These are phyloP conservation scores for Pythium myriotylum DNA, from an alignment of 352 stramenopile genomes.

Conservation along the genomic window DNA sequence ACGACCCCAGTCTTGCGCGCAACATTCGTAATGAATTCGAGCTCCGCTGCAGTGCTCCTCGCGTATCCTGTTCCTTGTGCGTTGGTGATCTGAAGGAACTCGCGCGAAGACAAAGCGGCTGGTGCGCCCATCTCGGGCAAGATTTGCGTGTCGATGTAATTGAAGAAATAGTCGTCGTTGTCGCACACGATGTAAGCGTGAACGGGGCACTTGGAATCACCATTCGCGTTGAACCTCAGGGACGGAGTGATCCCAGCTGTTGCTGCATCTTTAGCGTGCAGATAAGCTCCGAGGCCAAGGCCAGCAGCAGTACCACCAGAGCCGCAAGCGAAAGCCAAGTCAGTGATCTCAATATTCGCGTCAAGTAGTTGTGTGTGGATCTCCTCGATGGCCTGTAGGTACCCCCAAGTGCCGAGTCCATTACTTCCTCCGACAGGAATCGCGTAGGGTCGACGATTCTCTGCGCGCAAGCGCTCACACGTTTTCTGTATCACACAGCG, in stretches of 20 bases:
- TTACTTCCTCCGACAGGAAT: slow-evolving; percentile 92
- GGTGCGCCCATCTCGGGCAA: slow-evolving; percentile 69
- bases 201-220: slow-evolving; percentile 40
- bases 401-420: slow-evolving; percentile 92
- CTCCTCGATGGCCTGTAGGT: slow-evolving; percentile 92
- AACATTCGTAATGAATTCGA: slow-evolving; percentile 76
- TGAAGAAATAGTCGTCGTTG: slow-evolving; percentile 83
- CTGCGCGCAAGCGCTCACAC: slow-evolving; percentile 54
- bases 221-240: slow-evolving; percentile 38
- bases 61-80: slow-evolving; percentile 82
- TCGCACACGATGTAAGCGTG: slow-evolving; percentile 89
- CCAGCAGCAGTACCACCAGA: slow-evolving; percentile 81
- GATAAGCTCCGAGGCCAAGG: slow-evolving; percentile 70
- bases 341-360: slow-evolving; percentile 57
- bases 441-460: slow-evolving; percentile 72
- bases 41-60: slow-evolving; percentile 71
- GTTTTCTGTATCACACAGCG: slow-evolving; percentile 34
- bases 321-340: slow-evolving; percentile 86
- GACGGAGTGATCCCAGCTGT: slow-evolving; percentile 14
- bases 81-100: slow-evolving; percentile 83
- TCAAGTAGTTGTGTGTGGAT: slow-evolving; percentile 74
- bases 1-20: slow-evolving; percentile 75
- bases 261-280: slow-evolving; percentile 48
- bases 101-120: slow-evolving; percentile 46
- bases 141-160: slow-evolving; percentile 77